These are phyloP conservation scores for Cylindrotheca fusiformis DNA, from an alignment of 108 stramenopile species.

Conservation along the genomic window DNA sequence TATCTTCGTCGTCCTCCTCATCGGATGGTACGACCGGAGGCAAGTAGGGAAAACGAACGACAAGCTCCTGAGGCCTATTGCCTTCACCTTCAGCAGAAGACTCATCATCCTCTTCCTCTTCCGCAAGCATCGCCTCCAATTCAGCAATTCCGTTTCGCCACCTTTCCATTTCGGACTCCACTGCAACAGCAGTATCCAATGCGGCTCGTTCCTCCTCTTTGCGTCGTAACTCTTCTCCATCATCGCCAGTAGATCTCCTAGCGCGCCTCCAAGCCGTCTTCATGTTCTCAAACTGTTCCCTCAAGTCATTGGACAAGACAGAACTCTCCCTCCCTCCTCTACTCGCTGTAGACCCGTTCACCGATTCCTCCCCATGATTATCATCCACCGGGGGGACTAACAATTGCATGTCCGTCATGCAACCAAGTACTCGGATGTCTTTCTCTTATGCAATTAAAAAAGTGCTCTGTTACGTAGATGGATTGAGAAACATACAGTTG, in stretches of 20 bases:
- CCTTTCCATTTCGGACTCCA: slow-evolving; percentile 33
- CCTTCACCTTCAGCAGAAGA: not conserved
- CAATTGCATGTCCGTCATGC: slow-evolving; percentile 19
- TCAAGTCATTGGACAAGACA: slow-evolving; percentile 25
- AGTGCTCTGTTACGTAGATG: too few relatives aligned
- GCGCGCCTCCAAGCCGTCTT: slow-evolving; percentile 18
- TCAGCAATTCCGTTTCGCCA: slow-evolving; percentile 42
- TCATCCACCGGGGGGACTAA: slow-evolving; percentile 18
- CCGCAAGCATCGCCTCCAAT: slow-evolving; percentile 34
- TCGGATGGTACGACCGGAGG: slow-evolving; percentile 26
- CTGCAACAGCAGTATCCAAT: slow-evolving; percentile 34
- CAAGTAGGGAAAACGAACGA: slow-evolving; percentile 27
- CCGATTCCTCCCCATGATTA: slow-evolving; percentile 2
- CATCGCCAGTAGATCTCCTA: not conserved
- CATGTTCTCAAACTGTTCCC: slow-evolving; percentile 37
- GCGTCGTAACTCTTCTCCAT: slow-evolving; percentile 5
- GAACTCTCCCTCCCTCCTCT: not conserved
- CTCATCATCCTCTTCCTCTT: slow-evolving; percentile 4
- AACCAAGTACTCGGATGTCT: not conserved
- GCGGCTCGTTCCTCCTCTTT: slow-evolving; percentile 27
- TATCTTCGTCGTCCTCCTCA: slow-evolving; percentile 11
- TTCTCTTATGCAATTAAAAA: too few relatives aligned
- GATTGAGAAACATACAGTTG: too few relatives aligned
- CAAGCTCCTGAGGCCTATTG: slow-evolving; percentile 4
- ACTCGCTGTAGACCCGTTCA: not conserved